Evolutionary conservation across 768 basidiomycete genomes (phyloP), one percentile per base, ranked within the genome.

Genomic region (Trametes elegans): DNA sequence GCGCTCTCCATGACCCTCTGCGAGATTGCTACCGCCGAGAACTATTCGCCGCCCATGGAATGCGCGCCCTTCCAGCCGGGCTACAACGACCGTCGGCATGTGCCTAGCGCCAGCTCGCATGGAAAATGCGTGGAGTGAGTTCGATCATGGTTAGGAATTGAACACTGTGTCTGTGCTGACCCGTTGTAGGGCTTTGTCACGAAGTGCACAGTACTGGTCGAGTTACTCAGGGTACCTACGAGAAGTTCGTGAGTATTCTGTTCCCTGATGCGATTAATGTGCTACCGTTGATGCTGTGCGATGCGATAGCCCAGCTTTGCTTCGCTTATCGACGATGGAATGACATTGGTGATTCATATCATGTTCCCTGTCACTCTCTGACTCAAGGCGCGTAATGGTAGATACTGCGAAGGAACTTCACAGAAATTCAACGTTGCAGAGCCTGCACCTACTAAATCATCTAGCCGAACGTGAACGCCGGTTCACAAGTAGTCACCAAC

Each of bases 161-260:
- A 49, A 19, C 18, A 24, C 18, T 2, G 13, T 32, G 24, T 39
- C 23, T 2, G 19, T 52, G 32, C 8, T 18, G 28, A 29, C 27
- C 9, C 14, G 38, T 49, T 39, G 5, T 60, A 90, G 88, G 51
- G 86, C 89, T 11, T 70, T 91, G 9, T 83, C 88, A 14, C 75
- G 88, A 44, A 90, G 89, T 64, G 81, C 88, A 7, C 89, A 91
- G 63, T 86, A 84, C 63, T 91, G 89, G 89, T 89, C 89, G 3
- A 89, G 87, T 53, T 90, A 90, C 68, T 91, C 89, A 2, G 89
- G 89, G 0, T 90, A 91, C 69, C 75, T 91, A 46, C 80, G 88
- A 39, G 88, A 90, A 75, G 76, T 88, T 53, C 81, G 88, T 87
- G 65, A 67, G 87, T 81, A 38, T 40, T 11, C 9, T 19, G 27